Conservation (phyloP, 192 early-diverging fungal genomes). For the Rhizophagus sp. region DNA sequence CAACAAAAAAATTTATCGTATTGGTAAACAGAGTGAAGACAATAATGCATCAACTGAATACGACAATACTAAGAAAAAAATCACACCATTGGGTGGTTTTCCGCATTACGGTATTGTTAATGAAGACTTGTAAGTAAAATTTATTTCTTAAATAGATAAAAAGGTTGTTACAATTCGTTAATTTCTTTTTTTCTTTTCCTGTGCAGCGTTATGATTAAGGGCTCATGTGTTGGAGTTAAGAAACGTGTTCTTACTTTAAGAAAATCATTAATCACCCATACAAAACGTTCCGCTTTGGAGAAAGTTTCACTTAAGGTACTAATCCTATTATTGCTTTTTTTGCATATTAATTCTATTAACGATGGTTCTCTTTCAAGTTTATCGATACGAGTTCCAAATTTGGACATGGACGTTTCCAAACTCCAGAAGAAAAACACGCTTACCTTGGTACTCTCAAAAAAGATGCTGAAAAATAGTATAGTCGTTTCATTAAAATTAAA, state of each 20-base stretch:
- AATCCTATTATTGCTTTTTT: not conserved
- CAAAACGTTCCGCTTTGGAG: slow-evolving; percentile 95
- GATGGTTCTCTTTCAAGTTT: slow-evolving; percentile 52
- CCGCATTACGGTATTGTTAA: slow-evolving; percentile 99
- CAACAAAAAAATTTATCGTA: slow-evolving; percentile 99
- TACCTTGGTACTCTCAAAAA: slow-evolving; percentile 93
- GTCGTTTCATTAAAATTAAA: too few relatives aligned
- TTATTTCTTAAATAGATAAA: not conserved
- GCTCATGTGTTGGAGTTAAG: slow-evolving; percentile 92
- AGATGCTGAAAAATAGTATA: slow-evolving; percentile 46
- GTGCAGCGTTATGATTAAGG: slow-evolving; percentile 89
- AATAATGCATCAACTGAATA: slow-evolving; percentile 89
- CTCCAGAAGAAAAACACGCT: slow-evolving; percentile 89
- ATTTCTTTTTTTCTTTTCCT: not conserved
- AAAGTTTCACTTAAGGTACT: slow-evolving; percentile 83
- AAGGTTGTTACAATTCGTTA: not conserved
- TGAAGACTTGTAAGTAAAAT: slow-evolving; percentile 74
- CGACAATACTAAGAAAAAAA: slow-evolving; percentile 93
- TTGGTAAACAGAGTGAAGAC: slow-evolving; percentile 85
- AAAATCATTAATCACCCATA: slow-evolving; percentile 96
- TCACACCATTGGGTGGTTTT: slow-evolving; percentile 99
- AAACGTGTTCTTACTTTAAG: slow-evolving; percentile 97
- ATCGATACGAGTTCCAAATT: slow-evolving; percentile 99
- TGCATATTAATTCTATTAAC: not conserved
- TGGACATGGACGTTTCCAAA: slow-evolving; percentile 99